Evolutionary conservation across 768 basidiomycete species (phyloP), one percentile per base, ranked within the genome.

Genomic region (Glaciozyma martinii): DNA sequence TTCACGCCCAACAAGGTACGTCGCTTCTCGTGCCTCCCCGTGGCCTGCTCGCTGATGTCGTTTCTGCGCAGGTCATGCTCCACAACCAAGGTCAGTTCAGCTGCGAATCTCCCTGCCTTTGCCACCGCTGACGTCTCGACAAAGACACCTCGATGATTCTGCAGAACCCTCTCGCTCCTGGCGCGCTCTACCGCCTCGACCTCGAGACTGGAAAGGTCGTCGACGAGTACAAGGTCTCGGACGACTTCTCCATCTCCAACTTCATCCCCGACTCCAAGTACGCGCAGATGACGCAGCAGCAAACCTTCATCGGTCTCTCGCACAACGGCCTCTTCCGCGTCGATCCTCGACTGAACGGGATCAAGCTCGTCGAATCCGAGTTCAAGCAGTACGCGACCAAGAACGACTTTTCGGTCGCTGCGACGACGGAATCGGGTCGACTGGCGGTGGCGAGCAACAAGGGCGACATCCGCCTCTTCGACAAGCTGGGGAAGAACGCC

Each of bases 191-290:
- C 78, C 85, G 81, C 68, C 85, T 98, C 82, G 95, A 99, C 78
- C 83, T 99, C 66, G 78, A 94, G 76, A 85, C 85, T 30, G 95
- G 90, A 50, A 94, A 95, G 77, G 85, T 99, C 33, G 90, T 98
- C 27, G 95, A 99, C 75, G 95, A 99, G 76, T 97, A 91, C 92
- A 94, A 91, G 75, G 85, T 99, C n/a, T 86, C 92, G 75, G 90
- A 97, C 43, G 81, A 87, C 73, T 80, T 98, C 68, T 80, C 81
- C 21, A 89, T 99, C 68, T 82, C 87, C 76, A 86, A 94, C 74
- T 88, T 98, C 75, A 84, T 93, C 3, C 93, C 95, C 7, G 86
- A 91, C 71, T 85, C 82, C 78, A 99, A 99, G 77, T 97, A 90
- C 72, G 93, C 95, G 9, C 92, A 88, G 70, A 95, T 86, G 71